phyloP scores from a whole-genome alignment of 139 green algal genomes.

The Limnomonas spitsbergensis region DNA sequence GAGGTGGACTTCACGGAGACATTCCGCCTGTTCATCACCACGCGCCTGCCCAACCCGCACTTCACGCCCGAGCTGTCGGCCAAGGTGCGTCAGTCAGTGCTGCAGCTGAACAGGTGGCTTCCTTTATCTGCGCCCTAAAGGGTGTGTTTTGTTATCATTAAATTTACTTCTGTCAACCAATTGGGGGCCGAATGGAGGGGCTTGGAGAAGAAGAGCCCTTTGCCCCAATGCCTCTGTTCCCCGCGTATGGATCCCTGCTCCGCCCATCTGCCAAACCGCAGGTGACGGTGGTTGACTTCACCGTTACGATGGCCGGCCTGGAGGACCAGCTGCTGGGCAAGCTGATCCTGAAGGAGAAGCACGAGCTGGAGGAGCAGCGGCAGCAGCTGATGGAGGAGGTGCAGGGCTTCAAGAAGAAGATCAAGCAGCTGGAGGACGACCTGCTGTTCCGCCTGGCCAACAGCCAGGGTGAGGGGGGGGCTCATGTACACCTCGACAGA shows the following conservation, averaged over 20 bases:
- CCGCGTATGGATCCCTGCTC: too few species aligned
- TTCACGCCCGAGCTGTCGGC: constrained; percentile 90
- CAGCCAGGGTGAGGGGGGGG: constrained; percentile 27
- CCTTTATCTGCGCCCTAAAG: too few species aligned
- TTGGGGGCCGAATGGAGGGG: too few species aligned
- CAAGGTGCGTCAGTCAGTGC: constrained; percentile 47
- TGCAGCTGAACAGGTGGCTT: neutral
- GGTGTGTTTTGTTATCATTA: neutral
- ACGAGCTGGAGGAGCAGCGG: constrained; percentile 91
- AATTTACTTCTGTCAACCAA: too few species aligned
- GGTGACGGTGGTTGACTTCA: constrained; percentile 93
- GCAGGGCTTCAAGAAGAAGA: constrained; percentile 87
- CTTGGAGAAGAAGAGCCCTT: too few species aligned
- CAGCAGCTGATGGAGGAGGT: constrained; percentile 86
- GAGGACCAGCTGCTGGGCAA: constrained; percentile 94
- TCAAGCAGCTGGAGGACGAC: constrained; percentile 93
- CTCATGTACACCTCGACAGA: neutral
- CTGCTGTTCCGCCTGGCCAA: constrained; percentile 84
- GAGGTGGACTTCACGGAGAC: constrained; percentile 86
- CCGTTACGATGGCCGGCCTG: constrained; percentile 85
- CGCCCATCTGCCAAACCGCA: too few species aligned
- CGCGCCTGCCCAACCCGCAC: constrained; percentile 85
- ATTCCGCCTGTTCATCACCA: constrained; percentile 90
- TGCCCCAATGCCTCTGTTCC: too few species aligned
- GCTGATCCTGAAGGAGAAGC: constrained; percentile 93